Conservation (phyloP, 176 grass and related monocot genomes). For the Rhynchospora pubera region DNA sequence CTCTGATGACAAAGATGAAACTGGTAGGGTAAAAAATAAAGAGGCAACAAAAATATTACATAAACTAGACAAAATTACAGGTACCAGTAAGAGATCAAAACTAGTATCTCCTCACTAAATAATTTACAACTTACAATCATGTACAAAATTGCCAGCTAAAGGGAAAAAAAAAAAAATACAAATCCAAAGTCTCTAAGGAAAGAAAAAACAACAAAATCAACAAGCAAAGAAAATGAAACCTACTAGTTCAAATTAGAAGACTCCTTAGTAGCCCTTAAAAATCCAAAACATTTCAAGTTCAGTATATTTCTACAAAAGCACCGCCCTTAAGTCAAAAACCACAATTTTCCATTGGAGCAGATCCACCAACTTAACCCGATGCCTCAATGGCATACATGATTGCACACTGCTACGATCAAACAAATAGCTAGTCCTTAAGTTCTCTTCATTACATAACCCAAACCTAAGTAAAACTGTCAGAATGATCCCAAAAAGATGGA, state of each 20-base stretch:
- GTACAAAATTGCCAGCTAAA: constrained; percentile 7
- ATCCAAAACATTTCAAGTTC: too few relatives aligned
- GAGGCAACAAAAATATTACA: background rate
- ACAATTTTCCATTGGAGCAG: too few relatives aligned
- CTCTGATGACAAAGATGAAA: background rate
- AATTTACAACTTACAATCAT: constrained; percentile 7
- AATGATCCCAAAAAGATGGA: constrained; percentile 22
- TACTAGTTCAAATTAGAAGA: background rate
- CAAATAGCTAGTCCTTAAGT: background rate
- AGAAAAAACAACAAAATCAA: background rate
- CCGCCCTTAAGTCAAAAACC: too few relatives aligned
- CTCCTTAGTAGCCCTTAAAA: too few relatives aligned
- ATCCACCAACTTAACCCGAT: too few relatives aligned
- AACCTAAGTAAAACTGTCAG: constrained; percentile 7
- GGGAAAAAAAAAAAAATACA: background rate
- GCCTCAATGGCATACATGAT: too few relatives aligned
- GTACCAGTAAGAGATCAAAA: background rate
- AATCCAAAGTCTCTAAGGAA: background rate
- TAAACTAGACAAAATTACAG: background rate
- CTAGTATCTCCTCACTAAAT: background rate
- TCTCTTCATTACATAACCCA: background rate
- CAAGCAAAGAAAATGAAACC: background rate
- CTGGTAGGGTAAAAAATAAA: background rate
- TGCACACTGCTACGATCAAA: background rate
- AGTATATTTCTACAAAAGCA: too few relatives aligned